phyloP scores from a whole-genome alignment of 2,329 filamentous ascomycete species.

The Xenosphaeropsis pyriputrescens region DNA sequence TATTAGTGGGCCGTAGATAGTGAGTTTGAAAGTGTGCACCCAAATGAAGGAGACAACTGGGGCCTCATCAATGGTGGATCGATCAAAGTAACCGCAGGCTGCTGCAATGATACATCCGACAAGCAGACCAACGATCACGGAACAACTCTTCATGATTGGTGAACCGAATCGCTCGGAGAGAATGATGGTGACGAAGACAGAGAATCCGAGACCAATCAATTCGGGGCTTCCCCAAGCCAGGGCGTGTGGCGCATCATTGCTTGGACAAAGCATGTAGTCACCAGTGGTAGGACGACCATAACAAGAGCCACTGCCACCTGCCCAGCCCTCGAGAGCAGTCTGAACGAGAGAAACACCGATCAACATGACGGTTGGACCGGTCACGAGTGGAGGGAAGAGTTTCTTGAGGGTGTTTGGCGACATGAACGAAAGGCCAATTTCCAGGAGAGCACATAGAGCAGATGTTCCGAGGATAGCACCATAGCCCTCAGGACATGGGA shows the following conservation, averaged over 20 bases:
- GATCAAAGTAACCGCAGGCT: slow-evolving; percentile 65
- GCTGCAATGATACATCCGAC: slow-evolving; percentile 67
- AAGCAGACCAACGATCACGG: slow-evolving; percentile 60
- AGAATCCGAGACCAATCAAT: slow-evolving; percentile 67
- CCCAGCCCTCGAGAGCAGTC: slow-evolving; percentile 64
- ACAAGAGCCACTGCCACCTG: slow-evolving; percentile 54
- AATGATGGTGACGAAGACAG: slow-evolving; percentile 67
- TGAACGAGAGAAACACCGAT: slow-evolving; percentile 63
- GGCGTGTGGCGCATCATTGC: slow-evolving; percentile 52
- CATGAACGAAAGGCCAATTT: slow-evolving; percentile 62
- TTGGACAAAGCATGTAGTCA: slow-evolving; percentile 51
- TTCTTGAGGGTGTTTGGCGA: slow-evolving; percentile 53
- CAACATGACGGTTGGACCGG: slow-evolving; percentile 54
- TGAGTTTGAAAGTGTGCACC: slow-evolving; percentile 63
- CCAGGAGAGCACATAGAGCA: slow-evolving; percentile 49
- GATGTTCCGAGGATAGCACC: slow-evolving; percentile 61
- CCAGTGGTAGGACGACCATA: slow-evolving; percentile 27
- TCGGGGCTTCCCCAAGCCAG: slow-evolving; percentile 68
- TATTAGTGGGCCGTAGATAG: slow-evolving; percentile 58
- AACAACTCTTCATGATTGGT: slow-evolving; percentile 72
- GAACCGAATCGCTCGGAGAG: slow-evolving; percentile 69
- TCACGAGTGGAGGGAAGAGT: slow-evolving; percentile 69
- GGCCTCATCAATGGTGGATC: slow-evolving; percentile 54
- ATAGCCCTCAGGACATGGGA: slow-evolving; percentile 65
- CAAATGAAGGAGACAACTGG: slow-evolving; percentile 64